These are phyloP conservation scores for Komagataella ulmi DNA, from an alignment of 805 yeast species.

Conservation along the genomic window DNA sequence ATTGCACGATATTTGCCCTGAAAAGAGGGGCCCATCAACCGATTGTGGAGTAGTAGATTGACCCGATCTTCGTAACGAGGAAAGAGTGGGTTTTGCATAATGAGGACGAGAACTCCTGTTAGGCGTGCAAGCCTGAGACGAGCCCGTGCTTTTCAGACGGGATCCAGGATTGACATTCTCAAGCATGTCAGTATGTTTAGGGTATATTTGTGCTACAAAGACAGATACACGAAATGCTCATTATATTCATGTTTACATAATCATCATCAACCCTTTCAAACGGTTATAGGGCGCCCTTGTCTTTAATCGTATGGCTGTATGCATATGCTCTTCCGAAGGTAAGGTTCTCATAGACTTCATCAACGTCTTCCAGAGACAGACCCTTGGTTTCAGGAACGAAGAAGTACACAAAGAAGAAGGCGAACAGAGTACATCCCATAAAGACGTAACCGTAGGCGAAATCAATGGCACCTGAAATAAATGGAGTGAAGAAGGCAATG, in stretches of 20 bases:
- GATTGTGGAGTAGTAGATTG: background rate
- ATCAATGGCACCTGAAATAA: slow-evolving; percentile 32
- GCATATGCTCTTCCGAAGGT: background rate
- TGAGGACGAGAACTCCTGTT: background rate
- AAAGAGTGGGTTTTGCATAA: background rate
- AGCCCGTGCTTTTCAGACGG: background rate
- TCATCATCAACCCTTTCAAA: background rate
- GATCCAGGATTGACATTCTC: background rate
- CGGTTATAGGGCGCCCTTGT: background rate
- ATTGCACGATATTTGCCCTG: background rate
- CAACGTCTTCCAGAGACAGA: slow-evolving; percentile 54
- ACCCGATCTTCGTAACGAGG: background rate
- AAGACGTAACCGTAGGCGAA: slow-evolving; percentile 39
- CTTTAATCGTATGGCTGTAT: background rate
- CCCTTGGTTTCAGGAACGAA: slow-evolving; percentile 56
- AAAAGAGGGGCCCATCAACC: background rate
- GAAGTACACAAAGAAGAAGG: slow-evolving; percentile 43
- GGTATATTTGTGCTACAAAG: background rate
- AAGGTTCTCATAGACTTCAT: slow-evolving; percentile 29
- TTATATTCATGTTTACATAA: background rate
- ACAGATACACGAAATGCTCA: background rate
- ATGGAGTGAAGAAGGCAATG: slow-evolving; percentile 55
- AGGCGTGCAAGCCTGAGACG: background rate
- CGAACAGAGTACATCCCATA: slow-evolving; percentile 41
- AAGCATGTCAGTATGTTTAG: background rate